Conservation (phyloP, 768 basidiomycete genomes). For the Leccinum obscurum region DNA sequence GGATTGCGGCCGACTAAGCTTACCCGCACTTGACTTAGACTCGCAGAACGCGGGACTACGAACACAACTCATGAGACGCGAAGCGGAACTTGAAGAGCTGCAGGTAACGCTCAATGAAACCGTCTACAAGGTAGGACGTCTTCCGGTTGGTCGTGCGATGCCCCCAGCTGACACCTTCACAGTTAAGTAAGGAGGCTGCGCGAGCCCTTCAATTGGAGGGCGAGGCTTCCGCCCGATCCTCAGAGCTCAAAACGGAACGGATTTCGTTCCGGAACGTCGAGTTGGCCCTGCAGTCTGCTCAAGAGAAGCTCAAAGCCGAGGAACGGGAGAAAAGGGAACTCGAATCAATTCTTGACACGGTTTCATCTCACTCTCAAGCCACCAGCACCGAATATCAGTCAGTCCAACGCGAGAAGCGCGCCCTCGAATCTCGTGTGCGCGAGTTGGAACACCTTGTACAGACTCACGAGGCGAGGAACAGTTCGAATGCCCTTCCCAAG, state of each 20-base stretch:
- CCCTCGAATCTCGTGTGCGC: constrained; percentile 55
- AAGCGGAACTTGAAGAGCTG: constrained; percentile 37
- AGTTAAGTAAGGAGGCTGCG: constrained; percentile 60
- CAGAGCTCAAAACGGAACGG: constrained; percentile 58
- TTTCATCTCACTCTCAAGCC: constrained; percentile 54
- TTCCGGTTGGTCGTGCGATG: constrained; percentile 1
- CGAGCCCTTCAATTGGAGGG: constrained; percentile 56
- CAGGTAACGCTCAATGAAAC: constrained; percentile 36
- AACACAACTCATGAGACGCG: constrained; percentile 36
- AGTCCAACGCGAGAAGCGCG: constrained; percentile 57
- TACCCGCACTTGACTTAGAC: constrained; percentile 27
- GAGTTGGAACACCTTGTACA: constrained; percentile 52
- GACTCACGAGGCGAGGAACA: constrained; percentile 35
- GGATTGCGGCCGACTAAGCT: constrained; percentile 1
- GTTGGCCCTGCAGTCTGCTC: constrained; percentile 45
- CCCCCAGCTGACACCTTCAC: constrained; percentile 9
- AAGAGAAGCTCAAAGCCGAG: constrained; percentile 52
- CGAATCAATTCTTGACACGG: constrained; percentile 52
- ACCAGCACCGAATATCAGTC: constrained; percentile 43
- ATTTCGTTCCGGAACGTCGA: constrained; percentile 53
- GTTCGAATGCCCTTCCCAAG: constrained; percentile 35
- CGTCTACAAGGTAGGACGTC: constrained; percentile 35
- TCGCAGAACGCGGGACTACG: constrained; percentile 37
- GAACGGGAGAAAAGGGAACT: constrained; percentile 54
- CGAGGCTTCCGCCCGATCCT: constrained; percentile 47